Conservation (phyloP, 192 early-diverging fungal species). For the Chytriomyces sp. region DNA sequence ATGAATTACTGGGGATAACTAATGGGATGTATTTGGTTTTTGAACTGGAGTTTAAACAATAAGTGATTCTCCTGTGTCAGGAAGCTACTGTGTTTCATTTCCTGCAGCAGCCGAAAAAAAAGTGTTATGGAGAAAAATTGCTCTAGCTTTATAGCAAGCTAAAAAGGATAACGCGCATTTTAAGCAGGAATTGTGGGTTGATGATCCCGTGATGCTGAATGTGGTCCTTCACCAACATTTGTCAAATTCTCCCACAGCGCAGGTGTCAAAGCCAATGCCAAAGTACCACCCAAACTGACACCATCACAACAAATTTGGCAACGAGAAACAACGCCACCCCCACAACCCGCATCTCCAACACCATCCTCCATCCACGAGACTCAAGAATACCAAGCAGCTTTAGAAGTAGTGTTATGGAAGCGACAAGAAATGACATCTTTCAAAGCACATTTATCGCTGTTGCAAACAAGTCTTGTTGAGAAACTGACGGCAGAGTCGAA, state of each 20-base stretch:
- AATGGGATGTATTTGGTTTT: too few species aligned
- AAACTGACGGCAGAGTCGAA: slow-evolving; percentile 47
- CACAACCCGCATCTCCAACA: background rate
- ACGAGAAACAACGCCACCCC: background rate
- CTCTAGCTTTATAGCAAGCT: too few species aligned
- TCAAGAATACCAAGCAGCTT: slow-evolving; percentile 54
- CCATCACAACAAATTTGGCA: background rate
- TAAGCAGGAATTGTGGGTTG: too few species aligned
- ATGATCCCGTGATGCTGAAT: background rate
- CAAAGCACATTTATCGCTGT: slow-evolving; percentile 35
- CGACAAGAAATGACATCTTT: slow-evolving; percentile 52
- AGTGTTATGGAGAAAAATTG: too few species aligned
- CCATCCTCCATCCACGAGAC: slow-evolving; percentile 44
- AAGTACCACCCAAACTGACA: background rate
- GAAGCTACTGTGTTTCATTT: too few species aligned
- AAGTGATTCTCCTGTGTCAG: too few species aligned
- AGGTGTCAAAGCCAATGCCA: background rate
- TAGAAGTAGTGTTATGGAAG: slow-evolving; percentile 58
- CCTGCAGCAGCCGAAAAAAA: too few species aligned
- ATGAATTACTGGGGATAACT: too few species aligned
- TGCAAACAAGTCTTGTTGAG: slow-evolving; percentile 41
- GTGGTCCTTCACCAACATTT: slow-evolving; percentile 10
- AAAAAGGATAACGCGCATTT: too few species aligned
- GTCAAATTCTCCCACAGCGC: background rate
- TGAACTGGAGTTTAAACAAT: too few species aligned